These are phyloP conservation scores for Colletotrichum noveboracense DNA, from an alignment of 2,329 filamentous ascomycete species.

Conservation along the genomic window DNA sequence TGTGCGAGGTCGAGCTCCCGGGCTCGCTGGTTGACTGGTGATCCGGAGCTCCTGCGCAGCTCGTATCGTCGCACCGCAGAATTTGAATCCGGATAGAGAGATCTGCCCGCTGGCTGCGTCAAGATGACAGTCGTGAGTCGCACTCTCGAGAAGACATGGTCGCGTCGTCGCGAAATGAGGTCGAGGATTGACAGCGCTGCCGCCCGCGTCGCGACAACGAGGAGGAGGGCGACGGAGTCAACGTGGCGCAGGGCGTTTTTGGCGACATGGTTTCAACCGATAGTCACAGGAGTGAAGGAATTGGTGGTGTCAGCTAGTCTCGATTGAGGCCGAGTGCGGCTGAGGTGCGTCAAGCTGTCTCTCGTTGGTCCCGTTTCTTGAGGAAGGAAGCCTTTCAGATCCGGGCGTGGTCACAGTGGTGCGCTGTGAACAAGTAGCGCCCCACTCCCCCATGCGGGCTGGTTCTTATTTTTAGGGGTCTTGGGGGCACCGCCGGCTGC, in stretches of 20 bases:
- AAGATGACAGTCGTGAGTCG: not conserved
- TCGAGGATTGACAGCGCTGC: not conserved
- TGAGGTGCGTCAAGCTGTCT: constrained; percentile 5
- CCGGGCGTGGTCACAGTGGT: not conserved
- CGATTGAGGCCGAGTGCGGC: constrained; percentile 13
- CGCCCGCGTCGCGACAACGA: not conserved
- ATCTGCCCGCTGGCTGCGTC: not conserved
- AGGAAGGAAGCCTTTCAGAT: not conserved
- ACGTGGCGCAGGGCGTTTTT: constrained; percentile 14
- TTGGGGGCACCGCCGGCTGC: not conserved
- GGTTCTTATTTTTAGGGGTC: constrained; percentile 20
- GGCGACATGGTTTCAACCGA: constrained; percentile 13
- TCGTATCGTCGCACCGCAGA: not conserved
- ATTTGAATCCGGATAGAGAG: not conserved
- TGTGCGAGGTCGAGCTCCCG: not conserved
- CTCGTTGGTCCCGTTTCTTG: not conserved
- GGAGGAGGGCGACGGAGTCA: not conserved
- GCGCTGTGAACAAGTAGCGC: not conserved
- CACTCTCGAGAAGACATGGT: not conserved
- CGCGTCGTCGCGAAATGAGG: not conserved
- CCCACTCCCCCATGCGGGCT: not conserved
- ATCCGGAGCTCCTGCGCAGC: not conserved
- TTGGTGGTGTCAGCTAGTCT: constrained; percentile 1
- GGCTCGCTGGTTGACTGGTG: not conserved
- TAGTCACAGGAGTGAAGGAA: not conserved